Conservation (phyloP, 768 basidiomycete species). For the Trametes gibbosa region DNA sequence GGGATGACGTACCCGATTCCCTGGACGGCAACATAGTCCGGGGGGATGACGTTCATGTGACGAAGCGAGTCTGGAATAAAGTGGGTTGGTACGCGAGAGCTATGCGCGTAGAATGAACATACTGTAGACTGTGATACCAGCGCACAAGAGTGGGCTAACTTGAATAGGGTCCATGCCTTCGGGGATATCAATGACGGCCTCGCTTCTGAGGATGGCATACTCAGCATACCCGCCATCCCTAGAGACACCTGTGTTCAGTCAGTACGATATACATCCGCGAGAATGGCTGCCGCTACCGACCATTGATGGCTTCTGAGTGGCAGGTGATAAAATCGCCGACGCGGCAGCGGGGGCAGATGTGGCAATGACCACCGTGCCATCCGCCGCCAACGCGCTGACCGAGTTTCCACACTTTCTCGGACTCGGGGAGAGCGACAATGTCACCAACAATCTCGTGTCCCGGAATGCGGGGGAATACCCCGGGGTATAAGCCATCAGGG, state of each 20-base stretch:
- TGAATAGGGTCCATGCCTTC: conserved; percentile 27
- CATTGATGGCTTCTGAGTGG: conserved; percentile 22
- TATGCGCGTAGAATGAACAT: not conserved
- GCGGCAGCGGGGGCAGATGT: conserved; percentile 25
- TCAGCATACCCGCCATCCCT: conserved; percentile 31
- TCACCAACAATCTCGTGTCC: conserved; percentile 32
- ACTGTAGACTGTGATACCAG: conserved; percentile 40
- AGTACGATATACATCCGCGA: not conserved
- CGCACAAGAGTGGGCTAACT: conserved; percentile 33
- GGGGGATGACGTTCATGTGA: conserved; percentile 29
- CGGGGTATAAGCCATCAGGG: not conserved
- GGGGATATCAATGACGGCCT: conserved; percentile 26
- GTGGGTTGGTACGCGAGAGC: not conserved
- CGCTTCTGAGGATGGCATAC: conserved; percentile 24
- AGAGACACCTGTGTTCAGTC: conserved; percentile 17
- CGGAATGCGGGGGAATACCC: conserved; percentile 20
- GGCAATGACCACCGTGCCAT: conserved; percentile 30
- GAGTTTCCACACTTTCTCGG: conserved; percentile 23
- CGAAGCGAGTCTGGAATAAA: conserved; percentile 25
- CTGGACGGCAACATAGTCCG: conserved; percentile 38
- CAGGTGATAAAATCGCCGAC: conserved; percentile 28
- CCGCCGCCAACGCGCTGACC: conserved; percentile 32
- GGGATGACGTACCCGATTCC: conserved; percentile 30
- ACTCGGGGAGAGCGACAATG: conserved; percentile 22
- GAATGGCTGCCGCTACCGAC: not conserved